Evolutionary conservation across 2,329 filamentous ascomycete genomes (phyloP).

Genomic region (Stemphylium beticola): DNA sequence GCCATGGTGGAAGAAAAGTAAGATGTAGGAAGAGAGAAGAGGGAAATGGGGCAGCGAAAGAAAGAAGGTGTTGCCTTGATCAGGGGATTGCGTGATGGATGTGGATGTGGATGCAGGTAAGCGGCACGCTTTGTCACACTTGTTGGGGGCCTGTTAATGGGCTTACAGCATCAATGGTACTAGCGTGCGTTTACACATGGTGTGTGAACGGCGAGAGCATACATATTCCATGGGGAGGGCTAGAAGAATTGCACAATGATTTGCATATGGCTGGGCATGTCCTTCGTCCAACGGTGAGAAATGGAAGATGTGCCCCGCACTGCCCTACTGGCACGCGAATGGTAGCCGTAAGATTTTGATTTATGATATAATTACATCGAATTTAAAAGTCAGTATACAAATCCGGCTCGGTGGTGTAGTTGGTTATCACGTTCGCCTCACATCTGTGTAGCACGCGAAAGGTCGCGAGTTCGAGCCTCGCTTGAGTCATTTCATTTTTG

Average conservation of each 20-base stretch:
- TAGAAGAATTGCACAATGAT: no score
- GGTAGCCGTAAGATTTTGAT: no score
- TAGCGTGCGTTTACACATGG: no score
- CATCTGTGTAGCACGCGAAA: slow-evolving; percentile 25
- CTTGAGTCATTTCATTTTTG: slow-evolving; percentile 24
- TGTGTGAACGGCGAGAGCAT: no score
- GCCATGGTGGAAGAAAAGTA: slow-evolving; percentile 14
- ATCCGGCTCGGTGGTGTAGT: slow-evolving; percentile 33
- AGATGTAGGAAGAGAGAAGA: neutral
- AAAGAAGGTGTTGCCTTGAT: neutral
- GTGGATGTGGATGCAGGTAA: neutral
- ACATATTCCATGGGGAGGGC: no score
- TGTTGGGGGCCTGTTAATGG: neutral
- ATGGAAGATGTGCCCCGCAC: no score
- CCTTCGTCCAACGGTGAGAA: no score
- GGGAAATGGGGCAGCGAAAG: neutral
- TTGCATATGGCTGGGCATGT: no score
- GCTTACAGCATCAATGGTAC: neutral
- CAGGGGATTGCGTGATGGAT: neutral
- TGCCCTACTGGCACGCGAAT: no score
- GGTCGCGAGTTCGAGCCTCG: slow-evolving; percentile 37
- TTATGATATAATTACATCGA: neutral
- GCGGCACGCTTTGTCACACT: neutral
- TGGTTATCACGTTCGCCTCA: slow-evolving; percentile 40
- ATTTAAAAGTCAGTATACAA: neutral